Evolutionary conservation across 495 filamentous ascomycete species (phyloP).

Genomic region (Elasticomyces elasticus): DNA sequence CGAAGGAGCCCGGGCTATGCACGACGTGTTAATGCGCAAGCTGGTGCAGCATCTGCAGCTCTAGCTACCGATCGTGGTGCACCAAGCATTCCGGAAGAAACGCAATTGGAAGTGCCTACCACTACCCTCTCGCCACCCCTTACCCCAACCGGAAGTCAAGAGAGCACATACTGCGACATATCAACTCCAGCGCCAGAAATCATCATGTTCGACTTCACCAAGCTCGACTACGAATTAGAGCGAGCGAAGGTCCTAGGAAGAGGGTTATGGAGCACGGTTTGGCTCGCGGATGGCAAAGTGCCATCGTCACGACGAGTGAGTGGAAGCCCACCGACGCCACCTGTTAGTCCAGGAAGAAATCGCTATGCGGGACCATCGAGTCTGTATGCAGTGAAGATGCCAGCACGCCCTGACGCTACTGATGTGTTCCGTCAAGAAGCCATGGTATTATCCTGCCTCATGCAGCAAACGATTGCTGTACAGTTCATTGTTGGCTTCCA

Average conservation of each 20-base stretch:
- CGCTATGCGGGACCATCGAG: slow-evolving; percentile 23
- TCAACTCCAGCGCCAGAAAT: not conserved
- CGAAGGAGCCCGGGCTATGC: not conserved
- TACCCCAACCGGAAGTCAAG: not conserved
- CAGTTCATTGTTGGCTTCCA: slow-evolving; percentile 46
- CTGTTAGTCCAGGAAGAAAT: slow-evolving; percentile 34
- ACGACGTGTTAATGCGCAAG: not conserved
- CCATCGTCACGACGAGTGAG: not conserved
- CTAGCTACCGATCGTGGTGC: too few relatives aligned
- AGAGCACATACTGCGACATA: not conserved
- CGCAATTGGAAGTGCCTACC: not conserved
- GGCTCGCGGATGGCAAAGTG: slow-evolving; percentile 32
- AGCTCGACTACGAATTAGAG: slow-evolving; percentile 28
- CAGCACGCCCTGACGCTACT: slow-evolving; percentile 40
- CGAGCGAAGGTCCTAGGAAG: slow-evolving; percentile 35
- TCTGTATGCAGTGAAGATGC: slow-evolving; percentile 47
- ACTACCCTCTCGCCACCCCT: not conserved
- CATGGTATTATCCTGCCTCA: slow-evolving; percentile 40
- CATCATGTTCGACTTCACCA: slow-evolving; percentile 14
- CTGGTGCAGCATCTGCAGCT: not conserved
- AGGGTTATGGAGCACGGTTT: slow-evolving; percentile 55
- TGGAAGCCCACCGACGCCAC: slow-evolving; percentile 32
- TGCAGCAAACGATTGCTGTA: slow-evolving; percentile 29
- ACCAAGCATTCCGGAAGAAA: not conserved
- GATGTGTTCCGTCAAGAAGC: slow-evolving; percentile 45